These are phyloP conservation scores for Candida sanyaensis DNA, from an alignment of 1,139 yeast genomes.

Conservation along the genomic window DNA sequence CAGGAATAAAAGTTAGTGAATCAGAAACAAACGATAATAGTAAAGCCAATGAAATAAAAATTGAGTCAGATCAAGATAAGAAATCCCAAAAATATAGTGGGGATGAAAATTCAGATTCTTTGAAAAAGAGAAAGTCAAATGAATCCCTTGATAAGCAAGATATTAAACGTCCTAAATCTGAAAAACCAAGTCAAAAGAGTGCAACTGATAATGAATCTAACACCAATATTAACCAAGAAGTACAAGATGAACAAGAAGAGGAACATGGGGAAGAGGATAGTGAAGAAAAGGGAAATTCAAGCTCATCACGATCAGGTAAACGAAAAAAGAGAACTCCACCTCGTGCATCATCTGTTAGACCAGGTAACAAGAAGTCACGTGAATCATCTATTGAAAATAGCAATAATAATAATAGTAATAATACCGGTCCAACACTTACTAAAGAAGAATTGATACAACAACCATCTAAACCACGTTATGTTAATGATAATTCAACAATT, in stretches of 20 bases:
- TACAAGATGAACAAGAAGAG: neutral
- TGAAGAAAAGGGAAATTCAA: neutral
- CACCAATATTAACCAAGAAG: neutral
- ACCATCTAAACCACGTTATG: conserved; percentile 81
- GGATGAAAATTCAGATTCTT: neutral
- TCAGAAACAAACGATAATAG: neutral
- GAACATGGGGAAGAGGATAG: neutral
- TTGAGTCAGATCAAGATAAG: neutral
- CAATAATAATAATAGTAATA: neutral
- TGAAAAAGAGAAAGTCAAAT: neutral
- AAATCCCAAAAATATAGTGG: neutral
- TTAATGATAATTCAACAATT: conserved; percentile 70
- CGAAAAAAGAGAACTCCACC: conserved; percentile 5
- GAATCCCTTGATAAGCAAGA: neutral
- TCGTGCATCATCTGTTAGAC: conserved; percentile 3
- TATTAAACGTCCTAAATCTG: neutral
- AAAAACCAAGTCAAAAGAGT: neutral
- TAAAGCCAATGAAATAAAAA: neutral
- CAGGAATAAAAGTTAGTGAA: conserved; percentile 14
- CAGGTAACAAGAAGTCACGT: neutral
- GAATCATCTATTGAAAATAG: conserved; percentile 3
- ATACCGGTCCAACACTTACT: conserved; percentile 10
- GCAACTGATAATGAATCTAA: neutral
- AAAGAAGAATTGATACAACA: conserved; percentile 53
- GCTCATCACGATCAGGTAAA: conserved; percentile 1